Evolutionary conservation across 1,139 yeast genomes (phyloP), one percentile per base, ranked within the genome.

Genomic region (Kurtzmaniella quercitrusa): DNA sequence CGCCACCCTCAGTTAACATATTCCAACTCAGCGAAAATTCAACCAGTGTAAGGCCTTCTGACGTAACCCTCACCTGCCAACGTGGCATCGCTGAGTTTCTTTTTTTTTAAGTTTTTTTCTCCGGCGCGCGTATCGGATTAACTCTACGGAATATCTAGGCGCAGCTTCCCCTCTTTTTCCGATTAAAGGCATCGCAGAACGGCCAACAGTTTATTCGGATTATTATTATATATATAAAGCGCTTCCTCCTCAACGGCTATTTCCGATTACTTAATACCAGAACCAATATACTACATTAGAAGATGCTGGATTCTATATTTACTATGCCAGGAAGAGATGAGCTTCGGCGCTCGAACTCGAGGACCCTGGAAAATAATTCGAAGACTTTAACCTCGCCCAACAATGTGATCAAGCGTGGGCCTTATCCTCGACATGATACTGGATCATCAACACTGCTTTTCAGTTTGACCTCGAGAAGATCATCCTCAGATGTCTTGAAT

Each of bases 401-500:
- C 5, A 30, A 9, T 14, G 6, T 16, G 15, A 18, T 14, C 8
- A 30, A 30, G 15, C 34, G 34, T 16, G 16, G 18, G 9, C 26
- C 11, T 7, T 22, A 7, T 5, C 34, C 34, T 14, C 4, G 17
- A 30, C 15, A 30, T 14, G 34, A 30, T 16, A 14, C 34, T 5
- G 34, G 34, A 2, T 34, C 37, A 9, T 34, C 37, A 5, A 34
- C 37, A 7, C 20, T 20, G 15, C 22, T 40, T 26, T 40, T 40
- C 17, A 33, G 36, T 18, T 32, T 35, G 33, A 15, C 35, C 11
- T 38, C 41, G 9, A 38, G 40, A 26, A 21, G 52, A 38, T 55
- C 52, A 34, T 63, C 68, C 6, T 50, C 56, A 39, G 53, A 60
- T 15, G 4, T 30, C 15, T 30, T 30, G 15, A 26, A 26, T 26